Conservation (phyloP, 345 rosid genomes). For the Arabidopsis arenosa region DNA sequence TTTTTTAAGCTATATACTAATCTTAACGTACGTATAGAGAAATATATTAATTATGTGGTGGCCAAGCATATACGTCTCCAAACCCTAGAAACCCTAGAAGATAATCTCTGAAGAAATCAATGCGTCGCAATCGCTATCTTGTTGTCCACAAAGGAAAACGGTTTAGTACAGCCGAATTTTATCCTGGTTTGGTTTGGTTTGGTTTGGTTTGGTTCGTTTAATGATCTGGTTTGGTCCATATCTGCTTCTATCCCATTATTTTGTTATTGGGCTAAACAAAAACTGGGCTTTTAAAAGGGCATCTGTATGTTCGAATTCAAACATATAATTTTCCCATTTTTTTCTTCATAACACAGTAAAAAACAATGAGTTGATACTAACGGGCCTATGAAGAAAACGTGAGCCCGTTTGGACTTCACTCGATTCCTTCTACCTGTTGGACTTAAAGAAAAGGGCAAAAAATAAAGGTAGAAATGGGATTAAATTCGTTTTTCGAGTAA, state of each 20-base stretch:
- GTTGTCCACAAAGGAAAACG: not conserved
- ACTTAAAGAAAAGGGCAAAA: no score
- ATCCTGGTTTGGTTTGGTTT: not conserved
- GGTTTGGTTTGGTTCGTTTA: not conserved
- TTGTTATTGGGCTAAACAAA: not conserved
- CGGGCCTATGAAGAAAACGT: conserved; percentile 3
- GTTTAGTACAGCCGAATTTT: not conserved
- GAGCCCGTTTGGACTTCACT: not conserved
- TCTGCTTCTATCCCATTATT: not conserved
- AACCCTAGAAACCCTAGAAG: not conserved
- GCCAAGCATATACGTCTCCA: conserved; percentile 21
- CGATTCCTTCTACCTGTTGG: no score
- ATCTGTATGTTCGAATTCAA: not conserved
- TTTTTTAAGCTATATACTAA: conserved; percentile 14
- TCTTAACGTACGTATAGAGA: conserved; percentile 10
- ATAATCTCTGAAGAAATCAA: not conserved
- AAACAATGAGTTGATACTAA: not conserved
- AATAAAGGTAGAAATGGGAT: not conserved
- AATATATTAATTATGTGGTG: conserved; percentile 32
- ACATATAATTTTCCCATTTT: not conserved
- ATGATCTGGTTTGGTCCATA: not conserved
- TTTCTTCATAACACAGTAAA: not conserved
- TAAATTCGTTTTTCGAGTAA: no score
- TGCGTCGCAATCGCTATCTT: not conserved
- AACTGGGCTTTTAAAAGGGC: not conserved